A percentile compares a stretch with the other conserved stretches of the same genome.
These are phyloP conservation scores for Sideroxylon spinosum DNA, from an alignment of 179 eudicot species.

Conservation along the genomic window DNA sequence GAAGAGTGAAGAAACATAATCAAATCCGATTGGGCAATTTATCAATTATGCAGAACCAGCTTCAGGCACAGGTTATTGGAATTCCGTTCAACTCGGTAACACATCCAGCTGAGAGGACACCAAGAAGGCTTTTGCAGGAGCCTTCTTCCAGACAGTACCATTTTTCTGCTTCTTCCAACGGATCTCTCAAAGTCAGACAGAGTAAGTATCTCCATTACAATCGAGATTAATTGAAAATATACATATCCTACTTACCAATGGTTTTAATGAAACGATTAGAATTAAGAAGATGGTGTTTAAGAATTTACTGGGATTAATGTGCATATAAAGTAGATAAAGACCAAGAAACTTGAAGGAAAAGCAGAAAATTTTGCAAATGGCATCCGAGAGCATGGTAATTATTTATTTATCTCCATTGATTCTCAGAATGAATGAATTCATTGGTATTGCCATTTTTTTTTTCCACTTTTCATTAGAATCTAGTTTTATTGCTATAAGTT, in stretches of 20 bases:
- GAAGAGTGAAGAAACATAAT: too few relatives aligned
- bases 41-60: constrained; percentile 9
- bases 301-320: background rate
- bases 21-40: background rate
- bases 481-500: background rate
- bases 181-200: constrained; percentile 17
- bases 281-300: too few relatives aligned
- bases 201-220: constrained; percentile 15
- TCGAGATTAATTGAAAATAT: background rate
- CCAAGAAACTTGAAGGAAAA: constrained; percentile 27
- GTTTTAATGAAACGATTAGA: background rate
- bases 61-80: constrained; percentile 11
- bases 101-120: constrained; percentile 13
- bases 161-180: constrained; percentile 5
- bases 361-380: constrained; percentile 26
- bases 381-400: constrained; percentile 35
- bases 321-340: constrained; percentile 27
- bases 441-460: background rate
- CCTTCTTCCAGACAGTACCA: constrained; percentile 20
- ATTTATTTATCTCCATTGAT: background rate
- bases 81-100: constrained; percentile 21
- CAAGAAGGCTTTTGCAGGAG: constrained; percentile 15
- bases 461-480: too few relatives aligned
- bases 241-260: background rate
- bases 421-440: background rate